These are phyloP conservation scores for Cicer bijugum DNA, from an alignment of 306 rosid genomes.

Conservation along the genomic window DNA sequence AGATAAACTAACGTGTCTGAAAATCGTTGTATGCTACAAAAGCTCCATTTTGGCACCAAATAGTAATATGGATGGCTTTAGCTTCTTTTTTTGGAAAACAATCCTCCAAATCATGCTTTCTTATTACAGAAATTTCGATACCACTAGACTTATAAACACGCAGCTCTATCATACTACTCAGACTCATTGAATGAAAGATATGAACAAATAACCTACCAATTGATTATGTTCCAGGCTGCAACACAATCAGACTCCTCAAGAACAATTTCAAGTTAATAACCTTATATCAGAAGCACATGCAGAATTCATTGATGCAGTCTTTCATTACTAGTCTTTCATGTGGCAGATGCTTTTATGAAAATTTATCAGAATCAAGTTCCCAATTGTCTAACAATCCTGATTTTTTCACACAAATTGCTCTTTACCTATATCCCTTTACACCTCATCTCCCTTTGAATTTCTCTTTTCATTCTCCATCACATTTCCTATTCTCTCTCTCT, in stretches of 20 bases:
- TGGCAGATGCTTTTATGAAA: neutral
- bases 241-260: constrained; percentile 24
- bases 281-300: constrained; percentile 31
- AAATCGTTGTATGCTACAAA: neutral
- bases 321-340: constrained; percentile 8
- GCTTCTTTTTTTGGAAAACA: constrained; percentile 16
- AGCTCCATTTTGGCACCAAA: constrained; percentile 22
- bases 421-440: neutral
- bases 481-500: neutral
- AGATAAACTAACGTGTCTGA: constrained; percentile 19
- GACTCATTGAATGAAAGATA: constrained; percentile 1
- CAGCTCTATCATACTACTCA: constrained; percentile 13
- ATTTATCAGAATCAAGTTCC: neutral
- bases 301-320: constrained; percentile 26
- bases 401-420: neutral
- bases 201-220: constrained; percentile 19
- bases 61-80: neutral
- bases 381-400: constrained; percentile 8
- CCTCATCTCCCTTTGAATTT: neutral
- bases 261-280: constrained; percentile 21
- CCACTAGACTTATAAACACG: neutral
- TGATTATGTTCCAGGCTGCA: constrained; percentile 23
- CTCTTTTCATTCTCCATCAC: neutral
- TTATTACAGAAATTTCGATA: neutral
- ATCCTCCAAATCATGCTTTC: neutral